A percentile compares a stretch with the other conserved stretches of the same genome.
These are phyloP conservation scores for Rhododendron henanense DNA, from an alignment of 148 eudicot genomes.

Conservation along the genomic window DNA sequence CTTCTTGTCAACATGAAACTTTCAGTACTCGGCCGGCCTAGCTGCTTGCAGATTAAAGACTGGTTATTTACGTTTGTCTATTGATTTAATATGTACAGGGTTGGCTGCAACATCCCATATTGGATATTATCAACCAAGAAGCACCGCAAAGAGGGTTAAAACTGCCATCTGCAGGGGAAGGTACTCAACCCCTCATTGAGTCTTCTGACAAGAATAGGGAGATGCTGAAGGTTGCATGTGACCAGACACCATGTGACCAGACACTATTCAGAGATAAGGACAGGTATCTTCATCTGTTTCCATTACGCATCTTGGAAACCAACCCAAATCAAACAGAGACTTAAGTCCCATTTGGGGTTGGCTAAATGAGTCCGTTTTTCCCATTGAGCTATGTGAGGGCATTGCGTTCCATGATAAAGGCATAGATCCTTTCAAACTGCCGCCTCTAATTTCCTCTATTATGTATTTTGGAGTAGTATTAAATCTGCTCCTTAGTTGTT, in stretches of 20 bases:
- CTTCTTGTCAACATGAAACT: background rate
- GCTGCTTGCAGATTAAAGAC: background rate
- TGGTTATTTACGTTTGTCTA: background rate
- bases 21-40: background rate
- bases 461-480: background rate
- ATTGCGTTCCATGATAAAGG: too few relatives aligned
- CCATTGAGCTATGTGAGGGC: too few relatives aligned
- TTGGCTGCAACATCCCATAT: constrained; percentile 73
- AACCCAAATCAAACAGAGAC: too few relatives aligned
- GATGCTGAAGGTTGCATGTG: constrained; percentile 34
- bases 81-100: constrained; percentile 38
- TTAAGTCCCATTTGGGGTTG: too few relatives aligned
- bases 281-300: constrained; percentile 36
- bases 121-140: constrained; percentile 54
- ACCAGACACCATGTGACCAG: constrained; percentile 42
- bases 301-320: background rate
- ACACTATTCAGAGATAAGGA: constrained; percentile 27
- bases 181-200: constrained; percentile 21
- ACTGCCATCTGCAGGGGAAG: constrained; percentile 17
- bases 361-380: too few relatives aligned
- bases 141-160: constrained; percentile 35
- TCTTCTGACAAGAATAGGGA: constrained; percentile 32
- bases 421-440: too few relatives aligned
- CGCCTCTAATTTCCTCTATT: background rate
- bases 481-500: background rate